Percentiles rank a stretch among this genome's conserved stretches.
Conservation (phyloP, 176 grass and related monocot species). For the Puccinellia tenuiflora region DNA sequence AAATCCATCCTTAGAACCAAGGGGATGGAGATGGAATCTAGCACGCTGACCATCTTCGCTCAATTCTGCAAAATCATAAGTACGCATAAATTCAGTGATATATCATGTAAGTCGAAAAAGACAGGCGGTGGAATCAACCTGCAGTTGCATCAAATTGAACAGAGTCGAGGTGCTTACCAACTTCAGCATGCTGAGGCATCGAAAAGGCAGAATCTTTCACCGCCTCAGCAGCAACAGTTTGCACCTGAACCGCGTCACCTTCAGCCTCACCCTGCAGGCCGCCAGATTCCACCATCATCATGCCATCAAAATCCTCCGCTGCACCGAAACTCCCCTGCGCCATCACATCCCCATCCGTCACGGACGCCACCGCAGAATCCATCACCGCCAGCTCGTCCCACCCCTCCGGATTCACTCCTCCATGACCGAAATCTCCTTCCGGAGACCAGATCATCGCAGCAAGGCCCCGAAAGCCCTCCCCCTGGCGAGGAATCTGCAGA, state of each 20-base stretch:
- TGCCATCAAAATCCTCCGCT: not conserved
- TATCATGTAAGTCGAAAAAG: not conserved
- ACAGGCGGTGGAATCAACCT: not conserved
- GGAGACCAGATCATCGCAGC: not conserved
- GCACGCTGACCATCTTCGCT: not conserved
- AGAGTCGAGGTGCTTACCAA: not conserved
- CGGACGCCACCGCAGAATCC: not conserved
- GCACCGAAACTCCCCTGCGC: not conserved
- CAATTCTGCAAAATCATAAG: not conserved
- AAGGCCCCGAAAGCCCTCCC: not conserved
- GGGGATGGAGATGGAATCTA: slow-evolving; percentile 27
- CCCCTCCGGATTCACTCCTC: not conserved
- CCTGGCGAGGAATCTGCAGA: not conserved
- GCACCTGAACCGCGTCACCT: not conserved
- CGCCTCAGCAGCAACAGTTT: not conserved
- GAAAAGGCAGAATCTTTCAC: not conserved
- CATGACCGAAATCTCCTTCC: not conserved
- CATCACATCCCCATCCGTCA: not conserved
- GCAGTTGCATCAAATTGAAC: not conserved
- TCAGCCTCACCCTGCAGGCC: not conserved
- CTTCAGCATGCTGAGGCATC: not conserved
- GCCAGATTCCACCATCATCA: not conserved
- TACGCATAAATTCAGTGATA: not conserved
- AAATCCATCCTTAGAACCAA: slow-evolving; percentile 21
- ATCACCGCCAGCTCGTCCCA: not conserved